Evolutionary conservation across 441 rosid species (phyloP).

Genomic region (Sinapis alba): DNA sequence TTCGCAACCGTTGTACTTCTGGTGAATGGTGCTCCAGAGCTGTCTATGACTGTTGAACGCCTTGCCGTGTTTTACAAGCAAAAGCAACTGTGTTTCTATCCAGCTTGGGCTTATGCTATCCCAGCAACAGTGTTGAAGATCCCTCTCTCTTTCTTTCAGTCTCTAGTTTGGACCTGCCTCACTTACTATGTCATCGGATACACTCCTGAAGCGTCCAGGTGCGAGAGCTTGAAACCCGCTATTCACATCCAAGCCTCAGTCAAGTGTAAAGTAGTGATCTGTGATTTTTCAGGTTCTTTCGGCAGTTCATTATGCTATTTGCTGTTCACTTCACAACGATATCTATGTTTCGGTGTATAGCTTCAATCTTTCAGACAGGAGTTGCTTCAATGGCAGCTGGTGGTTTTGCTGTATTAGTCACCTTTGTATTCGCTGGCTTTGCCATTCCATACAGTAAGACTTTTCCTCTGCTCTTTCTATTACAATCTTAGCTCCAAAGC

Average conservation of each 20-base stretch:
- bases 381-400: constrained; percentile 46
- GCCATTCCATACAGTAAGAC: constrained; percentile 44
- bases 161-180: constrained; percentile 64
- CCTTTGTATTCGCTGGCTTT: constrained; percentile 47
- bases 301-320: constrained; percentile 49
- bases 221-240: background rate
- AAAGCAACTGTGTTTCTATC: constrained; percentile 78
- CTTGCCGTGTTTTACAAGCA: constrained; percentile 95
- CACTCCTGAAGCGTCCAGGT: constrained; percentile 52
- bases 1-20: constrained; percentile 44
- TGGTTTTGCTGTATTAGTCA: constrained; percentile 38
- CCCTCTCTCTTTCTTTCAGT: constrained; percentile 67
- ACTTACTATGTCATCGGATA: constrained; percentile 79
- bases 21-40: constrained; percentile 64
- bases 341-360: constrained; percentile 53
- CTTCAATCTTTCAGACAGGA: constrained; percentile 49
- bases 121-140: constrained; percentile 86
- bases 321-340: constrained; percentile 43
- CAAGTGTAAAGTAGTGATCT: background rate
- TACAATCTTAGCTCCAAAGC: background rate
- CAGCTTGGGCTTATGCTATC: constrained; percentile 87
- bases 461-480: background rate
- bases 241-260: background rate
- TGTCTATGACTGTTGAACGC: constrained; percentile 72
- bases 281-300: constrained; percentile 46